Evolutionary conservation across 2,329 filamentous ascomycete genomes (phyloP), one percentile per base, ranked within the genome.

Genomic region (Trichophyton verrucosum): DNA sequence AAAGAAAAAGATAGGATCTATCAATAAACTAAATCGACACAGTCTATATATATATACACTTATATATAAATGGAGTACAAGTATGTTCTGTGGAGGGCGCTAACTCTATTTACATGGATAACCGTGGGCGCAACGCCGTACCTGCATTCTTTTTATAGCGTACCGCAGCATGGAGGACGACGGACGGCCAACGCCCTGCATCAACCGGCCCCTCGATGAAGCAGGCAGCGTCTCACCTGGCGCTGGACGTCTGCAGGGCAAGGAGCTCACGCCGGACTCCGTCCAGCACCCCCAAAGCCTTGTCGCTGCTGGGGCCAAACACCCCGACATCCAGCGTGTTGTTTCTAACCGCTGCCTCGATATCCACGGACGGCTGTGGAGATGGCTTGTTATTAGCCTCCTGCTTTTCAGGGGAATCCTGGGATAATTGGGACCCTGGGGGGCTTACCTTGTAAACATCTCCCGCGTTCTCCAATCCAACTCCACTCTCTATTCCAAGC

Each of bases 271-370:
- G 57, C 53, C 60, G 65, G 62, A 69, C 24, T 17, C 60, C 62
- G 33, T 61, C 51, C 9, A 69, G 49, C 33, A 68, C 24, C 27
- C 15, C n/a, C 59, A 38, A 51, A 47, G 46, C 17, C 67, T 38
- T 22, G 63, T 62, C 33, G 71, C 71, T 44, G 69, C 70, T 3
- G 77, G 75, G 22, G 20, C 73, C 77, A 69, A 83, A 84, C 6
- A 82, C 66, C 13, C 81, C 81, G 47, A 83, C 71, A 65, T 80
- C 77, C 61, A 85, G 67, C 4, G 65, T 68, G n/a, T 77, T 77
- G 40, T 77, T 68, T 6, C 73, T 69, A 17, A 83, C 68, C 7
- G 79, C 80, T 7, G 78, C 76, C 71, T 84, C 82, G 11, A 84
- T 67, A 67, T 85, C 82, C 30, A 84, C 65, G 8, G 80, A 75